Conservation (phyloP, 371 early-diverging fungal genomes). For the Rhizopus microsporus region DNA sequence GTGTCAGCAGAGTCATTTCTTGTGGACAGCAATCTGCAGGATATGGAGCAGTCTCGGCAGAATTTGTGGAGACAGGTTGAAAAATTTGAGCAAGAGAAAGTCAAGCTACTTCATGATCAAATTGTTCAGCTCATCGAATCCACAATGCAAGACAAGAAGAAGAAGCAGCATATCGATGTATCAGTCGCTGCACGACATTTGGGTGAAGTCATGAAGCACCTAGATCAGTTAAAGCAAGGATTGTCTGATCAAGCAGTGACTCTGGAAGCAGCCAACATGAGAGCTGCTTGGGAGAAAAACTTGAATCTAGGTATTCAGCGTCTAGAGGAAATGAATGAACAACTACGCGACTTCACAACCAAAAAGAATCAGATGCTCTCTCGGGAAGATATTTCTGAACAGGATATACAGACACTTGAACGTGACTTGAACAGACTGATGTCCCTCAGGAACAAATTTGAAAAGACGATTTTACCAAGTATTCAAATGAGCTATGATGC, state of each 20-base stretch:
- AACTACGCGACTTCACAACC: constrained; percentile 28
- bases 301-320: constrained; percentile 23
- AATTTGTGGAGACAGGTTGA: constrained; percentile 20
- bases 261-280: constrained; percentile 36
- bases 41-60: constrained; percentile 24
- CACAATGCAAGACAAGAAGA: constrained; percentile 26
- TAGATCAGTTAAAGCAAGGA: constrained; percentile 34
- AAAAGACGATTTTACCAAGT: constrained; percentile 20
- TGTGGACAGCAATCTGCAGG: constrained; percentile 15
- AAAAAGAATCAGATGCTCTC: constrained; percentile 33
- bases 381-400: constrained; percentile 28
- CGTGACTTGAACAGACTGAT: constrained; percentile 24
- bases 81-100: constrained; percentile 31
- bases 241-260: constrained; percentile 36
- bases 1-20: constrained; percentile 38
- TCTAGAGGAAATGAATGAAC: constrained; percentile 41
- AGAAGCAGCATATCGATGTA: constrained; percentile 31
- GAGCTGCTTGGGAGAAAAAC: constrained; percentile 35
- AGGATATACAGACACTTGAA: constrained; percentile 26
- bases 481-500: constrained; percentile 37
- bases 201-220: constrained; percentile 36
- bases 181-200: constrained; percentile 30
- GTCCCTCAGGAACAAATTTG: constrained; percentile 26
- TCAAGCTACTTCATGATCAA: constrained; percentile 36
- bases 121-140: constrained; percentile 33